These are phyloP conservation scores for Byssoonygena ceratinophila DNA, from an alignment of 2,329 filamentous ascomycete species.

Conservation along the genomic window DNA sequence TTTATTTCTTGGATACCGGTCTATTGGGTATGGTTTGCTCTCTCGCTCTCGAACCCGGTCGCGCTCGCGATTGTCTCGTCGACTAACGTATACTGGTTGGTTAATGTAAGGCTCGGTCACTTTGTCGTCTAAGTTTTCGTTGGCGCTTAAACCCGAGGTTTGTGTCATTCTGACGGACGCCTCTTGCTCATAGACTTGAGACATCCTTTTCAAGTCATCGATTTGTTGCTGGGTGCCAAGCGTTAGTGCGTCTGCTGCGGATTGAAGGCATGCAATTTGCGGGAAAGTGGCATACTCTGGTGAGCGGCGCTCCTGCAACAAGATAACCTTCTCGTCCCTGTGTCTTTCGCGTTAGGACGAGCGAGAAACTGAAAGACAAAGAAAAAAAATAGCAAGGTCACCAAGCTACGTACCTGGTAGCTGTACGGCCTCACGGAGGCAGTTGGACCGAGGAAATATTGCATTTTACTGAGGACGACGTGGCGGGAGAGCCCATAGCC, in stretches of 20 bases:
- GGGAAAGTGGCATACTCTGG: slow-evolving; percentile 31
- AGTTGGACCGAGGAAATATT: slow-evolving; percentile 40
- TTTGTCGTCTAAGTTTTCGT: slow-evolving; percentile 18
- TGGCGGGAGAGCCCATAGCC: slow-evolving; percentile 41
- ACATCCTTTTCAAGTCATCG: slow-evolving; percentile 39
- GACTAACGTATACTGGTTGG: slow-evolving; percentile 32
- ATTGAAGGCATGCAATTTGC: not conserved
- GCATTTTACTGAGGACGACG: slow-evolving; percentile 40
- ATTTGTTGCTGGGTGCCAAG: slow-evolving; percentile 37
- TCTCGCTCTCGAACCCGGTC: slow-evolving; percentile 16
- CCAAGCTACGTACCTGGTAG: slow-evolving; percentile 33
- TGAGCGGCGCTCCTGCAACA: slow-evolving; percentile 38
- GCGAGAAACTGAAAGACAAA: not conserved
- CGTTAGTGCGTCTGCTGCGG: slow-evolving; percentile 11
- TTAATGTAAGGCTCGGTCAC: slow-evolving; percentile 35
- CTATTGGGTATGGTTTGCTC: slow-evolving; percentile 13
- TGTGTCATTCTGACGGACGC: slow-evolving; percentile 26
- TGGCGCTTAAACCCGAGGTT: slow-evolving; percentile 20
- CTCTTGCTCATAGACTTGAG: slow-evolving; percentile 39
- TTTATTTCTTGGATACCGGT: slow-evolving; percentile 14
- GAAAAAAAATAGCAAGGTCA: not conserved
- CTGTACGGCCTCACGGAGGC: slow-evolving; percentile 39
- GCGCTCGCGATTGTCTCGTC: slow-evolving; percentile 21
- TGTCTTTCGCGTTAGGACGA: slow-evolving; percentile 14
- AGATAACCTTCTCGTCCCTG: slow-evolving; percentile 42